These are phyloP conservation scores for Boletus bicolor DNA, from an alignment of 768 basidiomycete genomes.

Conservation along the genomic window DNA sequence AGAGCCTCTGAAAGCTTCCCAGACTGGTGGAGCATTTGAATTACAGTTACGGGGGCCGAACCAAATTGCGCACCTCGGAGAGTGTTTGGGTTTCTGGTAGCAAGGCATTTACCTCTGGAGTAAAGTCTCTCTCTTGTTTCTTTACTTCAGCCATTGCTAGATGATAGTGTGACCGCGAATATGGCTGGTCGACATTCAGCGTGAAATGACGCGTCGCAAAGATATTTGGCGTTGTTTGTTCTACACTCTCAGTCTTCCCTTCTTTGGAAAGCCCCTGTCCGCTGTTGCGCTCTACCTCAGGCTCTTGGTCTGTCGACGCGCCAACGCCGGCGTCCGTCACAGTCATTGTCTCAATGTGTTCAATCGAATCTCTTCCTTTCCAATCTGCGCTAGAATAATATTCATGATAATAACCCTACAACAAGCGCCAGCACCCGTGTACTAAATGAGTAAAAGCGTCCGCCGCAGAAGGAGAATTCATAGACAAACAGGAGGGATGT, in stretches of 20 bases:
- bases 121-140: slow-evolving; percentile 86
- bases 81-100: slow-evolving; percentile 65
- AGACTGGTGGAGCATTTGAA: slow-evolving; percentile 44
- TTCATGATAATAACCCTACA: slow-evolving; percentile 43
- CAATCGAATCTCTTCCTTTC: slow-evolving; percentile 29
- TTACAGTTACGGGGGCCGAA: not conserved
- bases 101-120: slow-evolving; percentile 74
- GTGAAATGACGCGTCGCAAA: slow-evolving; percentile 61
- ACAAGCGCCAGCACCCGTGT: slow-evolving; percentile 44
- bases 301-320: not conserved
- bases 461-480: slow-evolving; percentile 39
- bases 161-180: slow-evolving; percentile 38
- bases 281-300: not conserved
- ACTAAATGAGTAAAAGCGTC: slow-evolving; percentile 42
- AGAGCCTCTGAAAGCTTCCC: slow-evolving; percentile 82
- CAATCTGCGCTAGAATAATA: slow-evolving; percentile 34
- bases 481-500: slow-evolving; percentile 47
- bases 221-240: slow-evolving; percentile 44
- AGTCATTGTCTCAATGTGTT: slow-evolving; percentile 21
- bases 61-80: slow-evolving; percentile 57
- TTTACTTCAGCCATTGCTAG: slow-evolving; percentile 74
- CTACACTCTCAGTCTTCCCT: slow-evolving; percentile 8
- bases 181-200: slow-evolving; percentile 32
- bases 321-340: not conserved
- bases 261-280: slow-evolving; percentile 24